Evolutionary conservation across 2,329 filamentous ascomycete species (phyloP).

Genomic region (Hymenoscyphus fraxineus): DNA sequence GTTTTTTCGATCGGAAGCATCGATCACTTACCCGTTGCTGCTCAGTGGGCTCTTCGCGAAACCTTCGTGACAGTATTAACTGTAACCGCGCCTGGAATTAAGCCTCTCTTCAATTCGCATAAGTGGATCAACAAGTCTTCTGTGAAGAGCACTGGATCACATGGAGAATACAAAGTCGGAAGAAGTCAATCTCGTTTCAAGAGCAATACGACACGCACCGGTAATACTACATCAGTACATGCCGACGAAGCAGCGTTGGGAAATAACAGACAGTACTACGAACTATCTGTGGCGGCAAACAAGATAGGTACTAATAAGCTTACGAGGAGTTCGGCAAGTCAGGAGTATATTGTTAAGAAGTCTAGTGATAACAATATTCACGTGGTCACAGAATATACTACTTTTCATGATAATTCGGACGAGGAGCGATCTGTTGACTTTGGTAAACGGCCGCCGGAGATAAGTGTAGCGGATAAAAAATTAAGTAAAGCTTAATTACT

Average conservation of each 20-base stretch:
- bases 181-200: not conserved
- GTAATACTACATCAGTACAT: not conserved
- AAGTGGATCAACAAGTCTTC: conserved; percentile 5
- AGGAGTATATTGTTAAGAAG: not conserved
- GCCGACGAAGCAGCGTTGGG: not conserved
- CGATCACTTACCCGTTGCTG: not conserved
- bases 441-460: not conserved
- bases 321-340: not conserved
- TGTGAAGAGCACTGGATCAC: not conserved
- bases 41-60: conserved; percentile 6
- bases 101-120: conserved; percentile 3
- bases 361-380: not conserved
- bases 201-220: not conserved
- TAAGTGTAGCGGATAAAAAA: not conserved
- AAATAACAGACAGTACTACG: not conserved
- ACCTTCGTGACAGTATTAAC: conserved; percentile 8
- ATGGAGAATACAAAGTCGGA: not conserved
- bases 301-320: not conserved
- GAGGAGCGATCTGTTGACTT: not conserved
- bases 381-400: not conserved
- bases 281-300: not conserved
- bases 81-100: conserved; percentile 6
- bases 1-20: conserved; percentile 1
- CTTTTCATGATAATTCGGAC: not conserved
- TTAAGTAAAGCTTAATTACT: not conserved